Evolutionary conservation across 495 filamentous ascomycete species (phyloP), one percentile per base, ranked within the genome.

Genomic region (Aspergillus incahuasiensis): DNA sequence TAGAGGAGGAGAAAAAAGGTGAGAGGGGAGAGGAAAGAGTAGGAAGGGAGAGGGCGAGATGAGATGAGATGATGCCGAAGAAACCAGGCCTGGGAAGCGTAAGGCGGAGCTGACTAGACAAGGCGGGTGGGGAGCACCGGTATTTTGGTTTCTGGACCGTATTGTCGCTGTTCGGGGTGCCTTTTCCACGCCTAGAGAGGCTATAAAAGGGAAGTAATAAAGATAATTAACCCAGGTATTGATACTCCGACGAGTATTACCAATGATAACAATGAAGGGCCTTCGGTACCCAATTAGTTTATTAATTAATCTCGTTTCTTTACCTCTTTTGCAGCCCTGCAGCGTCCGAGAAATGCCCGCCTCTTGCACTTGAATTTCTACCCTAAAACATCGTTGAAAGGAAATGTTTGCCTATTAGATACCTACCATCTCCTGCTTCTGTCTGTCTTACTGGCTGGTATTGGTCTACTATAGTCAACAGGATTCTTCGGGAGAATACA

Each of bases 61-160:
- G 66, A 66, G 64, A 58, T 63, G 59, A 65, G 48, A 50, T 50
- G 70, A 73, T 66, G 68, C 63, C 60, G 58, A 66, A 63, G 53
- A 54, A 58, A 60, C 48, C 57, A 51, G 58, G 51, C 53, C 53
- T 53, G 32, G 53, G 47, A 49, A 64, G 59, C 43, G 63, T 61
- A 63, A 63, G 60, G 60, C 59, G 59, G 59, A 57, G 55, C 48
- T 48, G 42, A 55, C 25, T 28, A 56, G 53, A 39, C 40, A 39
- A 32, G 40, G 52, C 41, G 56, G 57, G 59, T 59, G 59, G 56
- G 56, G 58, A 60, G 59, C 24, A 54, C 54, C 62, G 62, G 62
- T 65, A 65, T 61, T 48, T 28, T 48, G 45, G 45, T 32, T 32
- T 21, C 19, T 15, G 48, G 32, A 20, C 32, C 32, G 19, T 47